These are phyloP conservation scores for Plasmodium inui DNA, from an alignment of 169 alveolate species.

Conservation along the genomic window DNA sequence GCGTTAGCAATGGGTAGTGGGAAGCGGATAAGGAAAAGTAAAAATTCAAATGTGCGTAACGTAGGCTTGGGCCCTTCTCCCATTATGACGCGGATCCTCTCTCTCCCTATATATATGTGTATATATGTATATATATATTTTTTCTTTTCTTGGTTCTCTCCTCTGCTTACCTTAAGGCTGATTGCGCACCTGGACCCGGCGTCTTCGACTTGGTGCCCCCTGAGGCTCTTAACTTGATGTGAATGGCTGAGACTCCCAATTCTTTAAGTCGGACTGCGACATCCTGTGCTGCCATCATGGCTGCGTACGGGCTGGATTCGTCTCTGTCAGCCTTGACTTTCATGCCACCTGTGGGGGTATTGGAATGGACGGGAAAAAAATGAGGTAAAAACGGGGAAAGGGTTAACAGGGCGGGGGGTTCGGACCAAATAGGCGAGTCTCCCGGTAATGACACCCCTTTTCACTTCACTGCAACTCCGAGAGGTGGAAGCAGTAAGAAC, in stretches of 20 bases:
- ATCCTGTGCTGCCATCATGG: constrained; percentile 99
- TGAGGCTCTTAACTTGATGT: constrained; percentile 98
- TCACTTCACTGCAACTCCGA: background rate
- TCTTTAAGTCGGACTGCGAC: constrained; percentile 97
- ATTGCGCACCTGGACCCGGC: constrained; percentile 99
- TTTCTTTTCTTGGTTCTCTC: background rate
- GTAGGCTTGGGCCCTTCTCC: background rate
- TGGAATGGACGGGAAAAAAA: background rate
- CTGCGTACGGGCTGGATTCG: constrained; percentile 99
- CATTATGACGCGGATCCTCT: background rate
- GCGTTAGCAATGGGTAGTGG: too few species aligned
- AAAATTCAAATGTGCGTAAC: constrained; percentile 13
- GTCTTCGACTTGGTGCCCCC: constrained; percentile 98
- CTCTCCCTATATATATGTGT: background rate
- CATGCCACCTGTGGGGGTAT: constrained; percentile 95
- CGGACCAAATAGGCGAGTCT: background rate
- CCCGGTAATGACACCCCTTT: background rate
- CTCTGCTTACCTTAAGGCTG: constrained; percentile 92
- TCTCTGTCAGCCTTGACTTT: constrained; percentile 99
- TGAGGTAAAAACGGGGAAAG: background rate
- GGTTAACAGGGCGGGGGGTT: background rate
- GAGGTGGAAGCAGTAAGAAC: background rate
- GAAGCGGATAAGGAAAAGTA: background rate
- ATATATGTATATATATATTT: background rate
- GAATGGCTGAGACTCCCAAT: constrained; percentile 98